These are phyloP conservation scores for Solanum microdontum DNA, from an alignment of 257 asterid species.

Conservation along the genomic window DNA sequence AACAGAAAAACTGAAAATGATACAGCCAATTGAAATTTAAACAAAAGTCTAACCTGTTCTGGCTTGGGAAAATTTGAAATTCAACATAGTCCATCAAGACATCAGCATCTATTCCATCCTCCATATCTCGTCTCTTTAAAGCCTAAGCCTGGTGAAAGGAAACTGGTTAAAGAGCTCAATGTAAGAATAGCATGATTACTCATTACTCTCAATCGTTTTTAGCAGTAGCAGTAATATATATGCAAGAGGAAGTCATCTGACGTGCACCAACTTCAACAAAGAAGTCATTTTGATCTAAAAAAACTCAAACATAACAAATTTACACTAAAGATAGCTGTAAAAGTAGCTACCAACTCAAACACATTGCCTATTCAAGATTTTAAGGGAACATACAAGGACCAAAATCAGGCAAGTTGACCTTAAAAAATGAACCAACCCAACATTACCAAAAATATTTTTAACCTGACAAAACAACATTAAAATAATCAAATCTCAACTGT, in stretches of 20 bases:
- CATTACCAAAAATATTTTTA: background rate
- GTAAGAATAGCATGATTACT: background rate
- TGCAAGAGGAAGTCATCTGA: background rate
- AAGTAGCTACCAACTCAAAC: background rate
- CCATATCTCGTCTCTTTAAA: slow-evolving; percentile 34
- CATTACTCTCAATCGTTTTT: background rate
- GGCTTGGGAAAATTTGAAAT: slow-evolving; percentile 57
- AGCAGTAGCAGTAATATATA: background rate
- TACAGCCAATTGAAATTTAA: background rate
- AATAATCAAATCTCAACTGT: background rate
- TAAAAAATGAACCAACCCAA: background rate
- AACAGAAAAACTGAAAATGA: background rate
- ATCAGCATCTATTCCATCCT: slow-evolving; percentile 30
- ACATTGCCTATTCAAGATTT: background rate
- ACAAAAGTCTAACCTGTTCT: slow-evolving; percentile 45
- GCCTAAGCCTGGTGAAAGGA: slow-evolving; percentile 16
- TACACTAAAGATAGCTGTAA: background rate
- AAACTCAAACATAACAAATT: background rate
- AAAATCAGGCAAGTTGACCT: background rate
- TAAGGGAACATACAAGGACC: background rate
- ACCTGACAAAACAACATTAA: background rate
- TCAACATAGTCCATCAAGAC: slow-evolving; percentile 55
- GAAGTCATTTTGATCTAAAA: background rate
- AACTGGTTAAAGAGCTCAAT: background rate
- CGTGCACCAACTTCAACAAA: background rate